Conservation (phyloP, 805 yeast species). For the Nakazawaea anatomiae region DNA sequence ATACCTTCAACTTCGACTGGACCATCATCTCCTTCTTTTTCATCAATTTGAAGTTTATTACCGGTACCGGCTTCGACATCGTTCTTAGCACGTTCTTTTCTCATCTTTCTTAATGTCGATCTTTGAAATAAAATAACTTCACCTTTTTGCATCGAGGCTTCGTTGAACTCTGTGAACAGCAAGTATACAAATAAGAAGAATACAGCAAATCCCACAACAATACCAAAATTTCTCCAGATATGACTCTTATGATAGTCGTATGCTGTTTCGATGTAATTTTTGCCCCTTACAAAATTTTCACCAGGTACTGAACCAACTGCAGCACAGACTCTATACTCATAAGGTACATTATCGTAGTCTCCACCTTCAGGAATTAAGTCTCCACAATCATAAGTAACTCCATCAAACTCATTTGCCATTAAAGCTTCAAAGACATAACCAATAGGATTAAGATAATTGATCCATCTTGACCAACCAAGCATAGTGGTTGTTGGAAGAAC, state of each 20-base stretch:
- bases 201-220: slow-evolving; percentile 3
- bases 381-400: slow-evolving; percentile 15
- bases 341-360: slow-evolving; percentile 38
- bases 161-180: slow-evolving; percentile 41
- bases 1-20: slow-evolving; percentile 7
- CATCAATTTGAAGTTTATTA: not conserved
- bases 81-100: slow-evolving; percentile 16
- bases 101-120: slow-evolving; percentile 22
- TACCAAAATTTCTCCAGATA: slow-evolving; percentile 31
- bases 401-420: slow-evolving; percentile 30
- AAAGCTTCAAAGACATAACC: slow-evolving; percentile 45
- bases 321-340: slow-evolving; percentile 42
- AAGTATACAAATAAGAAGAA: slow-evolving; percentile 22
- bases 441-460: slow-evolving; percentile 53
- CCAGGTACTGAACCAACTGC: slow-evolving; percentile 49
- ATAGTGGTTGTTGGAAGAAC: slow-evolving; percentile 52
- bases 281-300: slow-evolving; percentile 47
- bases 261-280: slow-evolving; percentile 39
- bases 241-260: slow-evolving; percentile 41
- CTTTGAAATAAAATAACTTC: slow-evolving; percentile 58
- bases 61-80: slow-evolving; percentile 11
- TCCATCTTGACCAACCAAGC: slow-evolving; percentile 68
- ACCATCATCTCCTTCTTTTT: not conserved
- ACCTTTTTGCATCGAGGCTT: slow-evolving; percentile 64
- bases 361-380: slow-evolving; percentile 47